Evolutionary conservation across 371 early-diverging fungal genomes (phyloP).

Genomic region (Actinomortierella ambigua): DNA sequence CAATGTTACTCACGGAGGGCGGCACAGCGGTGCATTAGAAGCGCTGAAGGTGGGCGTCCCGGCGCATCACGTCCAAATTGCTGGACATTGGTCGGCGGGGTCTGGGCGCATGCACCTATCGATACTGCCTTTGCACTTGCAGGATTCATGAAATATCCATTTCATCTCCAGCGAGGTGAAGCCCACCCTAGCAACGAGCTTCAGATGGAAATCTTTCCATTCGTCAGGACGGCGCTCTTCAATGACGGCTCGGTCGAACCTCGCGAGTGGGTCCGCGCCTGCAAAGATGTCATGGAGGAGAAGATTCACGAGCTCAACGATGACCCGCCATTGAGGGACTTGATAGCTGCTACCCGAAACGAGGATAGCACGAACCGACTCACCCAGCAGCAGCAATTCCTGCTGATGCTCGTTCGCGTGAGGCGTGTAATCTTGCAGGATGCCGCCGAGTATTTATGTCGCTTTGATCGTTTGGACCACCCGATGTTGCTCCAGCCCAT

Average conservation of each 20-base stretch:
- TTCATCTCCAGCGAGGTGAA: slow-evolving; percentile 11
- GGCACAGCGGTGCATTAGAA: slow-evolving; percentile 5
- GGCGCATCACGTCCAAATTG: slow-evolving; percentile 1
- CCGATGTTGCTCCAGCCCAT: neutral
- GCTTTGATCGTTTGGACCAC: neutral
- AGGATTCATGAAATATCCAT: neutral
- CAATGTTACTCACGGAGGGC: slow-evolving; percentile 10
- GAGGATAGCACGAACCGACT: no score
- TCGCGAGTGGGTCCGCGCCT: neutral
- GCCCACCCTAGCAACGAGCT: neutral
- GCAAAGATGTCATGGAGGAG: slow-evolving; percentile 10
- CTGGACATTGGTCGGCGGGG: neutral
- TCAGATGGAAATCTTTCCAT: slow-evolving; percentile 8
- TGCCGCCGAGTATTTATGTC: slow-evolving; percentile 3
- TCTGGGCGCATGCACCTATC: slow-evolving; percentile 1
- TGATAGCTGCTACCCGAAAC: no score
- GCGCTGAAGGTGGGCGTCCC: neutral
- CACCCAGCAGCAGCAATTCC: no score
- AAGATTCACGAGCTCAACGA: slow-evolving; percentile 4
- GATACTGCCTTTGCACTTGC: slow-evolving; percentile 1
- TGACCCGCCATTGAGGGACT: no score
- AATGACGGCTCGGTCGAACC: neutral
- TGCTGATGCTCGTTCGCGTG: slow-evolving; percentile 5
- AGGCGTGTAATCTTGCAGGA: slow-evolving; percentile 9
- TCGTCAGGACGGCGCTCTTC: slow-evolving; percentile 2